Conservation (phyloP, 202 grass and related monocot genomes). For the Carex arenaria region DNA sequence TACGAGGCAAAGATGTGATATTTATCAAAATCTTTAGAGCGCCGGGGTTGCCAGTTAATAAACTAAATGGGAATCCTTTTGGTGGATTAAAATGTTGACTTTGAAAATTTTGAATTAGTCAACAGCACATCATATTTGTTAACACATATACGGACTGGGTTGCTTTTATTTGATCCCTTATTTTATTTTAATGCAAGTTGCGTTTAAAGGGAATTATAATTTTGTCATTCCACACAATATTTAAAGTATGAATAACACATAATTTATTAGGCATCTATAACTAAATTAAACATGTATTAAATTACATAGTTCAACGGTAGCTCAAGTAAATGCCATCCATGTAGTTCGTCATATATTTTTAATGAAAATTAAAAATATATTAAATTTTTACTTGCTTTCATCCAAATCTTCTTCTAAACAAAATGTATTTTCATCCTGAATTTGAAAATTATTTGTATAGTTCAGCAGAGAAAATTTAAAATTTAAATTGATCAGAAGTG, state of each 20-base stretch:
- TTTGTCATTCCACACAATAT: not conserved
- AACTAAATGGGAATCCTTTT: not conserved
- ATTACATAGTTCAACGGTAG: conserved; percentile 10
- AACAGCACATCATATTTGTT: not conserved
- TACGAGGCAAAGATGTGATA: no score
- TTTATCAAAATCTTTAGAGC: no score
- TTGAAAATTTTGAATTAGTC: conserved; percentile 1
- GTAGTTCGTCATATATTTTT: not conserved
- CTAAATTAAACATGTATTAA: not conserved
- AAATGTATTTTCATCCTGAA: not conserved
- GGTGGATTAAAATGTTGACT: conserved; percentile 3
- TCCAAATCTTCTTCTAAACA: not conserved
- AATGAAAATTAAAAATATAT: not conserved
- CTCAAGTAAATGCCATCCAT: not conserved
- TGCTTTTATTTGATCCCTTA: not conserved
- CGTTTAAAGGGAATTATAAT: not conserved
- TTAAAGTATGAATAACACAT: not conserved
- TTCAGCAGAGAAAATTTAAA: not conserved
- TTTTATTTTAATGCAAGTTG: not conserved
- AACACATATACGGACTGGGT: not conserved
- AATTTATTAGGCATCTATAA: not conserved
- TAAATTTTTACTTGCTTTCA: no score
- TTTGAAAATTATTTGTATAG: not conserved
- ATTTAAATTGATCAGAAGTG: not conserved
- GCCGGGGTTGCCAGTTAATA: not conserved